Evolutionary conservation across 2,329 filamentous ascomycete species (phyloP).

Genomic region (Blumeria hordei): DNA sequence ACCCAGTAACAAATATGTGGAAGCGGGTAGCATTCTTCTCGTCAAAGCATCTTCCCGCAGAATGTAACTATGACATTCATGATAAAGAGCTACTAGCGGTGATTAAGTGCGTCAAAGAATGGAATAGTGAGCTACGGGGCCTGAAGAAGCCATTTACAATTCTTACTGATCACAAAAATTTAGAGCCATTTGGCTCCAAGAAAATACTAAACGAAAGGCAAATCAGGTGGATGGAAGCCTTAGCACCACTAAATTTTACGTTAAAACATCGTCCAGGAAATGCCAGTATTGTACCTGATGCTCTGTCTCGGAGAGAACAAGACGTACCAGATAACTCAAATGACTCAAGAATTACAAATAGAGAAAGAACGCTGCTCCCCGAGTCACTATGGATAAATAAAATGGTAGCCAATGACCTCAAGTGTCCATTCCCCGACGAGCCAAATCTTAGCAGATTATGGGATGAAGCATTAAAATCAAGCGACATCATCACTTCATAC

Average conservation of each 20-base stretch:
- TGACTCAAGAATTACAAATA: neutral
- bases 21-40: neutral
- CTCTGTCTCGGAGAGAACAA: neutral
- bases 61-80: slow-evolving; percentile 1
- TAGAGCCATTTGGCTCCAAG: neutral
- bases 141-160: neutral
- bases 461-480: neutral
- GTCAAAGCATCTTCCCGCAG: neutral
- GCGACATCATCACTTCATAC: neutral
- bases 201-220: neutral
- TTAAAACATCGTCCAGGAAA: neutral
- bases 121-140: neutral
- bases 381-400: neutral
- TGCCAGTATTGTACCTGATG: neutral
- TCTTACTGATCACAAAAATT: neutral
- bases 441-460: neutral
- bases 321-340: neutral
- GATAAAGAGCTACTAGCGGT: slow-evolving; percentile 1
- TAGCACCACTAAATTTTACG: neutral
- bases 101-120: neutral
- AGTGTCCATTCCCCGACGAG: neutral
- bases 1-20: neutral
- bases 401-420: neutral
- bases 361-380: neutral
- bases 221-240: neutral